Percentiles rank a stretch among this genome's conserved stretches.
phyloP scores from a whole-genome alignment of 2,329 filamentous ascomycete species.

The Aspergillus uvarum region DNA sequence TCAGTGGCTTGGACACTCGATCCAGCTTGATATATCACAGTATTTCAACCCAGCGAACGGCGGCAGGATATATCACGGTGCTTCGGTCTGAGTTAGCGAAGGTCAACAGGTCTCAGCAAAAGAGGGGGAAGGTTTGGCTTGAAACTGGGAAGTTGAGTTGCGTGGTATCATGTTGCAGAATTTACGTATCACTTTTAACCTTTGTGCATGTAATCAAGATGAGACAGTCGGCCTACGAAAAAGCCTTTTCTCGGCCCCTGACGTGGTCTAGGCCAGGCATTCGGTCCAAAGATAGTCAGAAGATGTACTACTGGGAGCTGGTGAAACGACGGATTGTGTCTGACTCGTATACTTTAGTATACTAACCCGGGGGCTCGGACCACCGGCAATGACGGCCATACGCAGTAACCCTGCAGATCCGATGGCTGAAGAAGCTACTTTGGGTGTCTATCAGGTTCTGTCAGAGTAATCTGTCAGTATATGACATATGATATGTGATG shows the following conservation, averaged over 20 bases:
- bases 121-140: not conserved
- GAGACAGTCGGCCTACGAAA: not conserved
- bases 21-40: too few species aligned
- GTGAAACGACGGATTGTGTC: slow-evolving; percentile 1
- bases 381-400: not conserved
- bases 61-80: not conserved
- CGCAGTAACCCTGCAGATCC: not conserved
- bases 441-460: too few species aligned
- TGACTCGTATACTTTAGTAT: not conserved
- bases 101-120: not conserved
- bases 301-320: not conserved
- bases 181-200: not conserved
- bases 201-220: not conserved
- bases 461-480: too few species aligned
- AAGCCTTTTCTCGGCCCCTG: not conserved
- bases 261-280: not conserved
- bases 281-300: not conserved
- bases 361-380: not conserved
- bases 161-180: not conserved
- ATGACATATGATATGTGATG: too few species aligned
- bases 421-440: not conserved
- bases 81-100: not conserved
- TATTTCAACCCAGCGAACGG: too few species aligned
- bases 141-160: slow-evolving; percentile 2
- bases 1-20: not conserved